Evolutionary conservation across 208 protist genomes (phyloP), one percentile per base, ranked within the genome.

Genomic region (Balamuthia mandrillaris): DNA sequence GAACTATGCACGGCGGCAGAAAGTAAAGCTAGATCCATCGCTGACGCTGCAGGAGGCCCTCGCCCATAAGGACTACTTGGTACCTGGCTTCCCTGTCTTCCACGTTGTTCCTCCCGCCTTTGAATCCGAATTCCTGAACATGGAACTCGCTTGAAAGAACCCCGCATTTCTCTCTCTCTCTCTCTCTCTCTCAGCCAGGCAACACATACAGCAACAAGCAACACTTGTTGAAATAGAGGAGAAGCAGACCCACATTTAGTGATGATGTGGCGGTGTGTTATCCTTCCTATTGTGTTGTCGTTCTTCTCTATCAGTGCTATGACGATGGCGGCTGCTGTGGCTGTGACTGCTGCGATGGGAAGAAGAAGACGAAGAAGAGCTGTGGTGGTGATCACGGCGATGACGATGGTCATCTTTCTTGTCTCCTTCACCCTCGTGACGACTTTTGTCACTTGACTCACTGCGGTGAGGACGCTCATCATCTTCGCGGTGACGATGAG

Each of bases 41-140:
- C 56, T 39, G 70, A 79, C 70, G 24, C 70, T 79, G 3, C 44
- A 47, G 29, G 29, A 37, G 18, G 70, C 56, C 24, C 44, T 79
- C 44, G 29, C 44, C 42, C 33, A 79, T 39, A 24, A 39, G 9
- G 29, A 37, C 45, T 79, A 79, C 27, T 39, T 79, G 29, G 44
- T 79, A 1, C 70, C 70, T 29, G 70, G 70, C 42, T 33, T 79
- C 16, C 45, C 70, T 5, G 70, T 79, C 42, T 79, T 79, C 70
- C 56, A 79, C 44, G 31, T 79, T 1, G 24, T 79, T 16, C 70
- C 70, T 12, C 16, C 42, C 21, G 21, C 44, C 24, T 27, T 37
- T 7, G 70, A 79, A 21, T 16, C 24, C 27, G 37, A 39, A 39
- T 79, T 79, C 49, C 49, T 79, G 18, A 27, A 37, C 24, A n/a